phyloP scores from a whole-genome alignment of 768 basidiomycete species.

The Psilocybe cubensis region DNA sequence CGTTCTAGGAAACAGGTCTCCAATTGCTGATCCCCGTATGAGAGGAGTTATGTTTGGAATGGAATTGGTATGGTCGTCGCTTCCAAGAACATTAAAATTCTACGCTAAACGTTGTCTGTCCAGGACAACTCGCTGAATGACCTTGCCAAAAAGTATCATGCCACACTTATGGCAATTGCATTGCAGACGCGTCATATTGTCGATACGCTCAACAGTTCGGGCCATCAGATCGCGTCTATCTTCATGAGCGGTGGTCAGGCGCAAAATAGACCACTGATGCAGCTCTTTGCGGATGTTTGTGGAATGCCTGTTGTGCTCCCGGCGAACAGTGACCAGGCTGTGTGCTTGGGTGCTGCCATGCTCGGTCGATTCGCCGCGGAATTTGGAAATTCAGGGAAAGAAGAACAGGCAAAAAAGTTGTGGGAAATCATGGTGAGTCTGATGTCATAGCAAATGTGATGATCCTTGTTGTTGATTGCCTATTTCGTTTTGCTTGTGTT shows the following conservation, averaged over 20 bases:
- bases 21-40: slow-evolving; percentile 96
- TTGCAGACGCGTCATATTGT: slow-evolving; percentile 95
- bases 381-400: slow-evolving; percentile 36
- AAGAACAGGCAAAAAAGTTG: slow-evolving; percentile 61
- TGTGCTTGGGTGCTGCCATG: slow-evolving; percentile 94
- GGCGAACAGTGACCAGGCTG: slow-evolving; percentile 72
- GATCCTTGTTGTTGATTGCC: slow-evolving; percentile 1
- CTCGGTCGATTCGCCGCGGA: slow-evolving; percentile 86
- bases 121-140: slow-evolving; percentile 76
- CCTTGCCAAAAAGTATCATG: slow-evolving; percentile 88
- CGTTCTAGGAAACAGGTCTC: slow-evolving; percentile 86
- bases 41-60: slow-evolving; percentile 90
- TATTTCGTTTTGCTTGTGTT: neutral
- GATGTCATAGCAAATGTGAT: neutral
- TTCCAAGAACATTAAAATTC: neutral
- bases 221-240: slow-evolving; percentile 81
- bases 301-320: slow-evolving; percentile 84
- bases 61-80: slow-evolving; percentile 51
- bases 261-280: slow-evolving; percentile 87
- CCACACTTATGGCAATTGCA: slow-evolving; percentile 91
- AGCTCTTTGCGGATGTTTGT: slow-evolving; percentile 86
- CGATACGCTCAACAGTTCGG: slow-evolving; percentile 82
- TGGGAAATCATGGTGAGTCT: slow-evolving; percentile 89
- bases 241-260: slow-evolving; percentile 96
- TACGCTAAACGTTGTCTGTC: neutral